A percentile compares a stretch with the other conserved stretches of the same genome.
Evolutionary conservation across 768 basidiomycete species (phyloP).

Genomic region (Phylloporus scabripes): DNA sequence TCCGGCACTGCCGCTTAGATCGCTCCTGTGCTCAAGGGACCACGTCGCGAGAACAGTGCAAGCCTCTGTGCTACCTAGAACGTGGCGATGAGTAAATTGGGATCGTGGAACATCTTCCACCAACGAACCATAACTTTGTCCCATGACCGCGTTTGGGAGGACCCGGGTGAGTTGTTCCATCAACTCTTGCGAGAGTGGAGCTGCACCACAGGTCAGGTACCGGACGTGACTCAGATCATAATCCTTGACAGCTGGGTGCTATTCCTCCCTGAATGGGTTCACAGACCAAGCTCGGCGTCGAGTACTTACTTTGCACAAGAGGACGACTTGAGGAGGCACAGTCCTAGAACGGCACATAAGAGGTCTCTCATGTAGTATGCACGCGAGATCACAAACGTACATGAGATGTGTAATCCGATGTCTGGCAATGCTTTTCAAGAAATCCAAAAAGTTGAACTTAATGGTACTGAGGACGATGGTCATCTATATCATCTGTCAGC

Average conservation of each 20-base stretch:
- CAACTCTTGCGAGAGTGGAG: conserved; percentile 51
- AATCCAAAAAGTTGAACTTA: conserved; percentile 40
- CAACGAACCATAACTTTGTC: conserved; percentile 55
- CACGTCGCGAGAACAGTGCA: conserved; percentile 47
- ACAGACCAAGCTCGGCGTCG: background rate
- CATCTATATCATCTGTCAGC: conserved; percentile 36
- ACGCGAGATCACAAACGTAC: conserved; percentile 18
- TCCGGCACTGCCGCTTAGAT: conserved; percentile 52
- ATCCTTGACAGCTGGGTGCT: conserved; percentile 38
- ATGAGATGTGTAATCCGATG: conserved; percentile 44
- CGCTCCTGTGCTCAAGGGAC: conserved; percentile 39
- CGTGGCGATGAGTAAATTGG: background rate
- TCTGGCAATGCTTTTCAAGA: conserved; percentile 42
- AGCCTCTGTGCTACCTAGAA: conserved; percentile 59
- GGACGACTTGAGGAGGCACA: conserved; percentile 46
- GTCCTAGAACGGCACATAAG: conserved; percentile 20
- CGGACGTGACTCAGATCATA: conserved; percentile 38
- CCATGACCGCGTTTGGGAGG: conserved; percentile 48
- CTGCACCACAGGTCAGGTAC: conserved; percentile 45
- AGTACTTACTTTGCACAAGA: conserved; percentile 42
- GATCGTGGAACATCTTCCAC: background rate
- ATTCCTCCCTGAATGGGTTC: background rate
- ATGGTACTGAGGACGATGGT: conserved; percentile 40
- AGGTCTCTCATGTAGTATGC: background rate
- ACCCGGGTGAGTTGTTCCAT: conserved; percentile 39